Evolutionary conservation across 2,329 filamentous ascomycete species (phyloP).

Genomic region (Fusarium sp.): DNA sequence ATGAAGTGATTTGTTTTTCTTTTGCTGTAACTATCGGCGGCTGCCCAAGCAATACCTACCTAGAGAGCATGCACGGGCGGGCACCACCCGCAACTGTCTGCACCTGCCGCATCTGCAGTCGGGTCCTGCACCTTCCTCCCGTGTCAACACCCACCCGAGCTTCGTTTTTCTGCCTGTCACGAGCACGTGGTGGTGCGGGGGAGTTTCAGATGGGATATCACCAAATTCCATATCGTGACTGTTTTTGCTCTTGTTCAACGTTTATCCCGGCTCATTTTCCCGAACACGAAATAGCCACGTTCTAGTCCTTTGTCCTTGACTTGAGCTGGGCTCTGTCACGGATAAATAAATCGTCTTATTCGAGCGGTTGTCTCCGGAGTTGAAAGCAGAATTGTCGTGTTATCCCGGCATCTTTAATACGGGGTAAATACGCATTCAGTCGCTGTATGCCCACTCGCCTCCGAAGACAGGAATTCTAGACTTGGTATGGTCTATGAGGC

Average conservation of each 20-base stretch:
- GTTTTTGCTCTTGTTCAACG: neutral
- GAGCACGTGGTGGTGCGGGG: constrained; percentile 40
- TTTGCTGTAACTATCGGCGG: constrained; percentile 22
- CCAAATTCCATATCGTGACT: constrained; percentile 7
- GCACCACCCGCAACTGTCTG: no score
- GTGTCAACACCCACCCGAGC: constrained; percentile 8
- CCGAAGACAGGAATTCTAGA: constrained; percentile 8
- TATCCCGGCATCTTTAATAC: constrained; percentile 16
- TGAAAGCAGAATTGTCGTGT: constrained; percentile 15
- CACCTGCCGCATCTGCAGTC: constrained; percentile 16
- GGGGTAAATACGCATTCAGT: constrained; percentile 10
- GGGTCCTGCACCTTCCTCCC: constrained; percentile 15
- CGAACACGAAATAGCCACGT: neutral
- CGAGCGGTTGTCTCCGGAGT: constrained; percentile 23
- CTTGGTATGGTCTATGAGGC: neutral
- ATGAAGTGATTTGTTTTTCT: constrained; percentile 19
- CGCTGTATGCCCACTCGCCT: neutral
- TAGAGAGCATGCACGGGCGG: no score
- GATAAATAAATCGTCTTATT: constrained; percentile 24
- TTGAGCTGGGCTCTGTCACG: neutral
- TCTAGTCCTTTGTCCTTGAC: constrained; percentile 6
- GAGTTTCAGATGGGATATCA: constrained; percentile 16
- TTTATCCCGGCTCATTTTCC: neutral
- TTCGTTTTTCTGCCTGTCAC: constrained; percentile 30
- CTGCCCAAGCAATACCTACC: constrained; percentile 11